Evolutionary conservation across 495 filamentous ascomycete species (phyloP), one percentile per base, ranked within the genome.

Genomic region (Penicillium canescens): DNA sequence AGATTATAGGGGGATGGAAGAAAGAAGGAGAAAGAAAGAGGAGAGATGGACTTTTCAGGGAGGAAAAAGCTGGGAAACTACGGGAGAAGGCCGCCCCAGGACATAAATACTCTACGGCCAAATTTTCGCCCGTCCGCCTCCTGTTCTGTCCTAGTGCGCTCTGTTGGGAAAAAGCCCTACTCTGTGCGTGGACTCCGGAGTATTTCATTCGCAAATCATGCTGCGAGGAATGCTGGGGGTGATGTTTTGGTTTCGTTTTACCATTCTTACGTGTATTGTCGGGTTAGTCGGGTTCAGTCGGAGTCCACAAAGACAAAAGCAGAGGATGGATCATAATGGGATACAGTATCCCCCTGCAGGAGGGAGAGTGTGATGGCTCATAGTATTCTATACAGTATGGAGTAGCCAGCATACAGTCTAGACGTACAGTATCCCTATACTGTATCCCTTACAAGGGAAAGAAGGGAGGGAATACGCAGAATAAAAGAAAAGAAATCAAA

Each of bases 81-180:
- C 62, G 63, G 66, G 67, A 70, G 64, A 68, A 54, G 63, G 60
- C 42, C 64, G 50, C 47, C 54, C 59, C 57, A 66, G 67, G 59
- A 68, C 66, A 69, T 71, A 74, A 74, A 74, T 74, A 73, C 71
- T 72, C 60, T 66, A 61, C 71, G 70, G 71, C 68, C 64, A 67
- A 75, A 73, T 70, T 75, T 74, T 74, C 69, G 69, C 69, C 62
- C 63, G 66, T 67, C 71, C 63, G 67, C 60, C 64, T 68, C 63
- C 67, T 57, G 56, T 63, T 68, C 62, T 55, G 63, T 62, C 60
- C 61, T 69, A 67, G 69, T 74, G 68, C 66, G 63, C 28, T 59
- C 55, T 54, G 58, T 63, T 53, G 50, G 44, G 55, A 64, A 63
- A 65, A 67, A 74, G 69, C 68, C 70, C 70, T 74, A 72, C 61